Evolutionary conservation across 805 yeast species (phyloP), one percentile per base, ranked within the genome.

Genomic region (Scheffersomyces stipitis): DNA sequence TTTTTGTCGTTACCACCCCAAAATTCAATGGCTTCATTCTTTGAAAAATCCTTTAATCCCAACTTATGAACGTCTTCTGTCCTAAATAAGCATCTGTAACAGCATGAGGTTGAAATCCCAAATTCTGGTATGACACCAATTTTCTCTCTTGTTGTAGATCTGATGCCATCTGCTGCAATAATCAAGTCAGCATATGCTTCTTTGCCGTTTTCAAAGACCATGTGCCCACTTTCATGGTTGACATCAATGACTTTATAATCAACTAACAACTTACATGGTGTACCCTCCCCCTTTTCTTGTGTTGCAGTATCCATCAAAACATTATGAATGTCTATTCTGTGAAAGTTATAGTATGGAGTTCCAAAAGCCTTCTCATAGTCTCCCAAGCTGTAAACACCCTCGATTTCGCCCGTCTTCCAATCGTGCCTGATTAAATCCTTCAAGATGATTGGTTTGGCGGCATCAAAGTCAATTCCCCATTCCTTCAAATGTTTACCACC

Each of bases 91-190:
- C 52, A 51, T 34, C 58, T 46, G 33, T 45, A 50, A 29, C 57
- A 51, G 31, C 56, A 52, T 7, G 56, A 52, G n/a, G 47, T 36
- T 7, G 53, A 46, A 18, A 41, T 31, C 7, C 37, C 24, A 32
- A 47, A 46, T 24, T 45, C 28, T 7, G 56, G 48, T 12, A 24
- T 31, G 26, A 51, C 39, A 2, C 59, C 59, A 28, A 52, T 36
- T 30, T 45, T 46, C n/a, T 45, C 49, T 32, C 53, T 43, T 2
- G 52, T 46, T 12, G 38, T 31, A 4, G 59, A 48, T 31, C 63
- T 35, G 22, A 58, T 56, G 16, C 64, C 64, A 34, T 59, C 64
- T 13, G 63, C 61, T 22, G 59, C 62, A 30, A 59, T 45, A 14
- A 59, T 40, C 39, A 59, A 48, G 34, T 59, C 65, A 26, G 40